Base-by-base conservation (phyloP, 2,329 filamentous ascomycete species). In the Aspergillus sp. region DNA sequence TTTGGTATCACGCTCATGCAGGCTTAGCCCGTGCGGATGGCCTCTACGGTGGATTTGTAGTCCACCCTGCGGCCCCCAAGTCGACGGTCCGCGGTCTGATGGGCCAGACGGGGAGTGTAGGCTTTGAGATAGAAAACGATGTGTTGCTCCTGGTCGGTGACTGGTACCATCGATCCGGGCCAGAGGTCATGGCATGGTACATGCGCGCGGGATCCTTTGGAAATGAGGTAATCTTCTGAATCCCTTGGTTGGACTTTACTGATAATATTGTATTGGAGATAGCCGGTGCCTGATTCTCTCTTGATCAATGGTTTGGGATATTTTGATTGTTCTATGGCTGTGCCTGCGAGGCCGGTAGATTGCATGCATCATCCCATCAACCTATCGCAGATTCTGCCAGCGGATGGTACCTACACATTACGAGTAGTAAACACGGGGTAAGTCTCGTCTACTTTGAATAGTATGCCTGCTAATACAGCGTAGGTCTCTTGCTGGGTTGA, bases 1-100 rank as follows among this genome's bases (percentile, higher is more conserved):
- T 76, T 54, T 80, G 78, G 78, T 80, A 73, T 43, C 78, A 80
- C 64, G 71, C 76, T 3, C 77, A 80, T 59, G 69, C 73, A 3
- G 67, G 71, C 13, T 61, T 74, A 3, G 70, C 74, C 46, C 66
- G 75, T 49, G 73, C 69, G 5, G 77, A 79, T 59, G 78, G 77
- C 0, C 61, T 80, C 11, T 79, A 76, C 52, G 78, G 78, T 13
- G 77, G 76, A 2, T 53, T 80, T 6, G 64, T 79, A 5, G 67
- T 80, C n/a, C 76, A 80, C 61, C 57, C 70, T 4, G 73, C 76
- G 16, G 59, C 57, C 20, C 43, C 59, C 14, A 63, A 54, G 21
- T 52, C 54, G n/a, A 59, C 53, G 6, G 57, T 65, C 10, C 52
- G 53, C 7, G 59, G 57, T 3, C 51, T 57, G 6, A 47, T 58